Evolutionary conservation across 768 basidiomycete species (phyloP).

Genomic region (Lactarius sp.): DNA sequence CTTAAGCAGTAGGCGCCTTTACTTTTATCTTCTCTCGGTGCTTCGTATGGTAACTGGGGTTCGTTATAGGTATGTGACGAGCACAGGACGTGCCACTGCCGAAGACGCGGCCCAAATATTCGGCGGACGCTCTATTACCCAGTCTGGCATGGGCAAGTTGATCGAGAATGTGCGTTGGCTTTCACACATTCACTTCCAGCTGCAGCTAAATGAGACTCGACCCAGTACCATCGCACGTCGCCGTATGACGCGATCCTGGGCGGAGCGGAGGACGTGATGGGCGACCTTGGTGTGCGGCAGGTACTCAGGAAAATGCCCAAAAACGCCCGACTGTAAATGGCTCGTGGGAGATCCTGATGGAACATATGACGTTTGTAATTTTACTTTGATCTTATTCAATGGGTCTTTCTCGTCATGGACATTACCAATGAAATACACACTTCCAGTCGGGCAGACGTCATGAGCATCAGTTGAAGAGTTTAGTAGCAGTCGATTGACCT

Average conservation of each 20-base stretch:
- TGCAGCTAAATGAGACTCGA: background rate
- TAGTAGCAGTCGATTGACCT: no score
- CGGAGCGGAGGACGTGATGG: slow-evolving; percentile 71
- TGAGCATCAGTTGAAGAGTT: no score
- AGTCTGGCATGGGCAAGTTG: slow-evolving; percentile 80
- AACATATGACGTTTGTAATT: background rate
- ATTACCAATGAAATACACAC: no score
- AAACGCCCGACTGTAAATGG: slow-evolving; percentile 38
- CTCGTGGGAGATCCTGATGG: background rate
- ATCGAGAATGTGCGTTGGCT: slow-evolving; percentile 60
- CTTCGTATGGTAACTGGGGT: slow-evolving; percentile 13
- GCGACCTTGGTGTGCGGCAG: slow-evolving; percentile 69
- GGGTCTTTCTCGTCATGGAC: no score
- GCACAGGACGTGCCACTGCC: slow-evolving; percentile 61
- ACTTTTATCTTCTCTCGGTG: background rate
- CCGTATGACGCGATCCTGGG: slow-evolving; percentile 83
- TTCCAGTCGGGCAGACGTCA: no score
- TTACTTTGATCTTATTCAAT: background rate
- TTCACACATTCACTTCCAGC: background rate
- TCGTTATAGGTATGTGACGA: slow-evolving; percentile 55
- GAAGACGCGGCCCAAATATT: slow-evolving; percentile 81
- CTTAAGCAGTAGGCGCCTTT: slow-evolving; percentile 67
- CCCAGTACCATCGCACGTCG: slow-evolving; percentile 74
- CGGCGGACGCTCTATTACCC: slow-evolving; percentile 83
- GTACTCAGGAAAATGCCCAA: slow-evolving; percentile 67